Evolutionary conservation across 2,329 filamentous ascomycete species (phyloP).

Genomic region (Hypoxylon sp.): DNA sequence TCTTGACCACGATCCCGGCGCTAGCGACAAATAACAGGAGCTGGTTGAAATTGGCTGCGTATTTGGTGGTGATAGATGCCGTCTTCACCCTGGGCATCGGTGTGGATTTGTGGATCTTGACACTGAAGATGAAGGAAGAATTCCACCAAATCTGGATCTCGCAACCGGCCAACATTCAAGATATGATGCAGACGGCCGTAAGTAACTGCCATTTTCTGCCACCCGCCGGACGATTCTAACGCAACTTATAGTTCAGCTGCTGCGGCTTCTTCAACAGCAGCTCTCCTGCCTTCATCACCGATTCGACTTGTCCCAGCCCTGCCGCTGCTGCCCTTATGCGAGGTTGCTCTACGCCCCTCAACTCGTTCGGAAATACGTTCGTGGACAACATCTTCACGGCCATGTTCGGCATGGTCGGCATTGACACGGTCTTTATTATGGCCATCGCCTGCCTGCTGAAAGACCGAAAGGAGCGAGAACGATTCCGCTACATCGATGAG

Average conservation of each 20-base stretch:
- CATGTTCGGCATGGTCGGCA: conserved; percentile 82
- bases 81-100: conserved; percentile 77
- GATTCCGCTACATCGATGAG: conserved; percentile 85
- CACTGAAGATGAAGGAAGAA: conserved; percentile 75
- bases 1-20: conserved; percentile 79
- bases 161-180: conserved; percentile 72
- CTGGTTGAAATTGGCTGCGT: conserved; percentile 79
- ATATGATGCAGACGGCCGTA: conserved; percentile 79
- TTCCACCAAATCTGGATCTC: conserved; percentile 73
- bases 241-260: conserved; percentile 76
- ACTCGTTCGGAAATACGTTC: conserved; percentile 77
- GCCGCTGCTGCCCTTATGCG: conserved; percentile 78
- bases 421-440: conserved; percentile 78
- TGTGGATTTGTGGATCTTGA: conserved; percentile 79
- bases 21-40: conserved; percentile 76
- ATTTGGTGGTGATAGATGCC: conserved; percentile 72
- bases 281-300: conserved; percentile 78
- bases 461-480: conserved; percentile 83
- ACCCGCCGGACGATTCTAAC: conserved; percentile 47
- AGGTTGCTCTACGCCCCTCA: conserved; percentile 79
- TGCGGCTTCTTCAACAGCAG: conserved; percentile 84
- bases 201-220: conserved; percentile 47
- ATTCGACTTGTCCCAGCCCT: conserved; percentile 77
- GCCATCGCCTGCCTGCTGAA: conserved; percentile 83
- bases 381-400: conserved; percentile 84